Conservation (phyloP, 1,284 basidiomycete genomes). For the Coriolopsis trogii region DNA sequence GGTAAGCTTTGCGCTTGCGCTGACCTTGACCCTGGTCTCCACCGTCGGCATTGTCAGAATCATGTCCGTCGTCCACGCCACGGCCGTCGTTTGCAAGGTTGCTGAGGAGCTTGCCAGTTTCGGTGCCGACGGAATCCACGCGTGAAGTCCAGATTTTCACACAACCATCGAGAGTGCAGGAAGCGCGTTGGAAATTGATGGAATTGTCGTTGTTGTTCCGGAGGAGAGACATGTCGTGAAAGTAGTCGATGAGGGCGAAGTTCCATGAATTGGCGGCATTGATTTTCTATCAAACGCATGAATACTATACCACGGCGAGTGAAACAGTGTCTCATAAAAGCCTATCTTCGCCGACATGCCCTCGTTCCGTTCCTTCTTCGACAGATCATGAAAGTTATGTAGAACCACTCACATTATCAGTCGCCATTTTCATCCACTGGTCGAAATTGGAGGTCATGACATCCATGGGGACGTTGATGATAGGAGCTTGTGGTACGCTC, state of each 20-base stretch:
- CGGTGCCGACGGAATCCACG: constrained; percentile 96
- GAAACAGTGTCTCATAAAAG: background rate
- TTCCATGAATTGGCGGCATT: constrained; percentile 98
- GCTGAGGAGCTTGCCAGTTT: constrained; percentile 94
- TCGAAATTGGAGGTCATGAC: constrained; percentile 91
- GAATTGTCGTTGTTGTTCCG: constrained; percentile 90
- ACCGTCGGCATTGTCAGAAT: constrained; percentile 64
- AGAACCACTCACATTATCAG: constrained; percentile 84
- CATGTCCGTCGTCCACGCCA: constrained; percentile 58
- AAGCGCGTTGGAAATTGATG: constrained; percentile 99
- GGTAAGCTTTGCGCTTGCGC: constrained; percentile 66
- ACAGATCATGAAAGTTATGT: background rate
- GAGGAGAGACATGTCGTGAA: constrained; percentile 98
- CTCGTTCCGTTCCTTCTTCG: no score
- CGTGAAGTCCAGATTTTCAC: constrained; percentile 99
- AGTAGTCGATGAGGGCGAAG: constrained; percentile 98
- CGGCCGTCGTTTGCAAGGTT: constrained; percentile 81
- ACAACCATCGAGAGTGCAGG: constrained; percentile 96
- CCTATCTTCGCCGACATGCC: no score
- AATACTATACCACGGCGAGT: constrained; percentile 4
- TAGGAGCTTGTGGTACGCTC: constrained; percentile 58
- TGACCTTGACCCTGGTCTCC: constrained; percentile 50
- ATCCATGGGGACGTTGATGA: constrained; percentile 68
- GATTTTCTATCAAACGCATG: constrained; percentile 80
- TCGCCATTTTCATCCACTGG: constrained; percentile 99